Evolutionary conservation across 2,329 filamentous ascomycete genomes (phyloP), one percentile per base, ranked within the genome.

Genomic region (Fusarium citri): DNA sequence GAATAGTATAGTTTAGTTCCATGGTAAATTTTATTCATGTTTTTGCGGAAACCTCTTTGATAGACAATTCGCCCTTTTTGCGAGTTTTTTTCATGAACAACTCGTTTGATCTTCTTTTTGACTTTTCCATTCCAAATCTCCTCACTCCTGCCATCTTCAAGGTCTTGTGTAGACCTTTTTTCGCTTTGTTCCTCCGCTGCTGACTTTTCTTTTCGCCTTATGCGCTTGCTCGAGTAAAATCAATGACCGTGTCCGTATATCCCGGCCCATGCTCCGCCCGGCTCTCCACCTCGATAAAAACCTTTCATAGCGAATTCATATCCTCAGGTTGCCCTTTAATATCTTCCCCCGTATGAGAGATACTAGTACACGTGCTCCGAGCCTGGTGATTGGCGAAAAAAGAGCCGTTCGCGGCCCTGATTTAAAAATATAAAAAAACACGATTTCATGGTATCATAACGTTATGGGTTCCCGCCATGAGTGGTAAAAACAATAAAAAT

Each of bases 391-490:
- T 64, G 64, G 65, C 55, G 50, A 48, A 69, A 71, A 58, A 66
- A 47, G 55, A 67, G 57, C 69, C 62, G 55, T 50, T 61, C 34
- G 23, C 45, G 64, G 69, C 61, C 68, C 54, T 69, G 56, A 57
- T 31, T 66, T 63, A 69, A 71, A 69, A 71, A 60, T 61, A 55
- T 31, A 68, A 65, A 69, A 71, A 69, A 71, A 60, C 63, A 55
- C 72, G 60, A 70, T 68, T 72, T 72, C 73, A 74, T 78, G 76
- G 75, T 78, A 78, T 77, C 74, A 76, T 76, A 71, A 71, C 59
- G 56, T 73, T 59, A 51, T 59, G 46, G 56, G 71, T 71, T 60
- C 66, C 72, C 68, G 63, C 71, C 73, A 70, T 71, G 69, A 72
- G 58, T 72, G 66, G 56, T 56, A 50, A 46, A 59, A 66, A 67